A percentile compares a stretch with the other conserved stretches of the same genome.
These are phyloP conservation scores for Parascedosporium putredinis DNA, from an alignment of 2,329 filamentous ascomycete species.

Conservation along the genomic window DNA sequence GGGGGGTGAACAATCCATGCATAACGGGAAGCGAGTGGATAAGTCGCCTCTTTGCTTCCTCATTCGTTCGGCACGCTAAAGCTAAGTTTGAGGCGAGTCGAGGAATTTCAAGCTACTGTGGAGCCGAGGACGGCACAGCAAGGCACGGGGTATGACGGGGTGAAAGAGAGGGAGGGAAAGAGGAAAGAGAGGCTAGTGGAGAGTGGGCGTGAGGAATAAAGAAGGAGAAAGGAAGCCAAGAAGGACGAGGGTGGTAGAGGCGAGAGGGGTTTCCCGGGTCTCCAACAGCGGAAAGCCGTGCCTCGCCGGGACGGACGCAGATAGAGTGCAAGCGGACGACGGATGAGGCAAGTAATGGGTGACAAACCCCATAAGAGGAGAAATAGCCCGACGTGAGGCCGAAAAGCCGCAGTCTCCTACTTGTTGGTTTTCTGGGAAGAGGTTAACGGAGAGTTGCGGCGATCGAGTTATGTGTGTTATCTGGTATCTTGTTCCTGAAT, in stretches of 20 bases:
- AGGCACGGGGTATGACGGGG: neutral
- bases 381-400: conserved; percentile 1
- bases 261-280: neutral
- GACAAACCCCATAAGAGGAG: too few relatives aligned
- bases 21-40: too few relatives aligned
- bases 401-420: conserved; percentile 1
- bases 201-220: neutral
- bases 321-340: neutral
- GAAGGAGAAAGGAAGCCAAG: neutral
- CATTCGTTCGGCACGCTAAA: neutral
- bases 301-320: neutral
- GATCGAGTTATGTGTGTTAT: too few relatives aligned
- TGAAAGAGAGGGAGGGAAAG: neutral
- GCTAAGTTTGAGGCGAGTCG: neutral
- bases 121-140: neutral
- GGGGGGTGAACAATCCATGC: too few relatives aligned
- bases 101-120: neutral
- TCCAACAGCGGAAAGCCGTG: conserved; percentile 2
- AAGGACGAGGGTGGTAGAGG: neutral
- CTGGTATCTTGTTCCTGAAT: too few relatives aligned
- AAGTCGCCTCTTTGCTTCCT: neutral
- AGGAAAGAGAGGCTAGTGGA: too few relatives aligned
- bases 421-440: too few relatives aligned
- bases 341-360: neutral
- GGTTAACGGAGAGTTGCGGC: too few relatives aligned